These are phyloP conservation scores for Ophiostoma piceae DNA, from an alignment of 2,329 filamentous ascomycete genomes.

Conservation along the genomic window DNA sequence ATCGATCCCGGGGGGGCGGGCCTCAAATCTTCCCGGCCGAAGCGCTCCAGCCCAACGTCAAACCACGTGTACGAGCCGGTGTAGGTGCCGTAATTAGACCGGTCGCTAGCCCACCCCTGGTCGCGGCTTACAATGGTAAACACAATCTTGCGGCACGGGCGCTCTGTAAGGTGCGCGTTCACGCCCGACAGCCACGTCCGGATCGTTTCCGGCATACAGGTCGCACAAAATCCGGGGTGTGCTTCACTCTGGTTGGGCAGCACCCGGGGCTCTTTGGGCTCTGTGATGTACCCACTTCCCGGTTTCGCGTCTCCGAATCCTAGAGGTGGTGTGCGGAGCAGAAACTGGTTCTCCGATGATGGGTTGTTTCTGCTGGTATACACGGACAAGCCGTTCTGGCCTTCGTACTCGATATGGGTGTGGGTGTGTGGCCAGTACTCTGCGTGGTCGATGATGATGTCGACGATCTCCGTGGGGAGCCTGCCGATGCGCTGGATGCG, in stretches of 20 bases:
- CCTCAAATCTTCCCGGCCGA: constrained; percentile 36
- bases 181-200: constrained; percentile 6
- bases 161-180: constrained; percentile 33
- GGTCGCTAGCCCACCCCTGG: constrained; percentile 50
- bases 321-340: constrained; percentile 37
- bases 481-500: constrained; percentile 42
- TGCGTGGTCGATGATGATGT: constrained; percentile 53
- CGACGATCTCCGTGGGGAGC: constrained; percentile 52
- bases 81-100: constrained; percentile 38
- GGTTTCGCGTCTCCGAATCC: constrained; percentile 31
- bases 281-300: not conserved
- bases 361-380: constrained; percentile 25
- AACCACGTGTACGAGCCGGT: constrained; percentile 56
- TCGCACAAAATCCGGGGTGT: not conserved
- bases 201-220: constrained; percentile 13
- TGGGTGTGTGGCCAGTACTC: constrained; percentile 57
- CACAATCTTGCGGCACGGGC: constrained; percentile 56
- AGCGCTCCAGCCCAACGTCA: constrained; percentile 55
- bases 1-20: not conserved
- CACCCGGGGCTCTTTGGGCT: not conserved
- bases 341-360: not conserved
- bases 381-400: constrained; percentile 39
- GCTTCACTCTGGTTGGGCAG: not conserved
- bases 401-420: not conserved
- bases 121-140: constrained; percentile 55